Evolutionary conservation across 2,329 filamentous ascomycete genomes (phyloP).

Genomic region (Botryotinia convoluta): DNA sequence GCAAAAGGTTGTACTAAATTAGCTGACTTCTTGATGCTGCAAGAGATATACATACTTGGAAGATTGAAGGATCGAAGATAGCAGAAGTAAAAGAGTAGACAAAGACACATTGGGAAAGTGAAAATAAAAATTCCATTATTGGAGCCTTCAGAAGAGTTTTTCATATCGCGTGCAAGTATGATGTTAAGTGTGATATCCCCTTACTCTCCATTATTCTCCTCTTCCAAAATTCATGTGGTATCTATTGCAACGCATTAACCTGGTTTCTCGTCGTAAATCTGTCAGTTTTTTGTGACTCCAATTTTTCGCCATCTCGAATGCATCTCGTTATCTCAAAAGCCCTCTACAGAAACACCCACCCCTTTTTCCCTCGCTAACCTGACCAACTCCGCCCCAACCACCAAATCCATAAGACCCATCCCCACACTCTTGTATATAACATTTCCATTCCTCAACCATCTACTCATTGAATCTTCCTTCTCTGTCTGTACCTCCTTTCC

Average conservation of each 20-base stretch:
- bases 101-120: neutral
- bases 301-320: neutral
- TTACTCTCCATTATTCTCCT: neutral
- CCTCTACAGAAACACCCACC: constrained; percentile 52
- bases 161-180: neutral
- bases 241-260: neutral
- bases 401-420: constrained; percentile 63
- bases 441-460: constrained; percentile 60
- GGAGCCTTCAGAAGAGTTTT: neutral
- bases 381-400: constrained; percentile 58
- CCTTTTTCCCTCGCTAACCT: constrained; percentile 53
- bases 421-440: constrained; percentile 70
- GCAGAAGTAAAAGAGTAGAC: neutral
- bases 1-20: neutral
- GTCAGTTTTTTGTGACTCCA: neutral
- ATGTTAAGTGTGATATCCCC: neutral
- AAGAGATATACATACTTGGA: neutral
- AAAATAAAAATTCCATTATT: no score
- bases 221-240: neutral
- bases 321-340: constrained; percentile 44
- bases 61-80: no score
- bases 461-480: constrained; percentile 50
- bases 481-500: constrained; percentile 31
- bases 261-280: neutral
- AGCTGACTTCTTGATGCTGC: neutral